phyloP scores from a whole-genome alignment of 2,329 filamentous ascomycete genomes.

The Fusarium chuoi region DNA sequence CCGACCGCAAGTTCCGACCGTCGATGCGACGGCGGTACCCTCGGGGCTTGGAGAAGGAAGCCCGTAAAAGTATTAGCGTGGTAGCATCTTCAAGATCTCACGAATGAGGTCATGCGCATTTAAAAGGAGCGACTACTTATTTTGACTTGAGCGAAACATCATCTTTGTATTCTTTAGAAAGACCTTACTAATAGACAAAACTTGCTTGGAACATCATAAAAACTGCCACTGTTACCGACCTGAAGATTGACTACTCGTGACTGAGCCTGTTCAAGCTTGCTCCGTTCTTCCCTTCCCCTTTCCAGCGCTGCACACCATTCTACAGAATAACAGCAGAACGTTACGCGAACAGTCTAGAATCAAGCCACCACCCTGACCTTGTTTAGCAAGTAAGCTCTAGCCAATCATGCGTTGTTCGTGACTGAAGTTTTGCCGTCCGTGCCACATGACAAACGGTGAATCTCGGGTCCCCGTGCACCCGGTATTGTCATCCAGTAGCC shows the following conservation, averaged over 20 bases:
- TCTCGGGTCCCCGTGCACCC: background rate
- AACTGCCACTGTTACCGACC: fast-evolving
- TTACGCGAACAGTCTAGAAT: background rate
- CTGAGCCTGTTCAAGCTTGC: background rate
- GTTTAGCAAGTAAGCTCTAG: background rate
- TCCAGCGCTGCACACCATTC: background rate
- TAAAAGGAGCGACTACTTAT: background rate
- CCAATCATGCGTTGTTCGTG: background rate
- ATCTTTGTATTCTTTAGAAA: background rate
- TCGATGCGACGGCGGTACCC: background rate
- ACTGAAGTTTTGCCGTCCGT: background rate
- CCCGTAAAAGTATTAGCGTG: background rate
- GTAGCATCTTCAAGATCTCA: background rate
- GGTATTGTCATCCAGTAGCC: background rate
- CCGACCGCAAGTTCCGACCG: background rate
- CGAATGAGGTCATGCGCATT: background rate
- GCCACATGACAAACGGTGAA: background rate
- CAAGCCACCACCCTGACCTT: background rate
- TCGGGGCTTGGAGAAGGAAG: background rate
- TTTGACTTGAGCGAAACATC: background rate
- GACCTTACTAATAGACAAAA: background rate
- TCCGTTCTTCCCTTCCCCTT: background rate
- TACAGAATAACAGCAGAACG: fast-evolving
- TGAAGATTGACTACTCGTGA: background rate
- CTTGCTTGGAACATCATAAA: background rate